These are phyloP conservation scores for Ploettnerulaceae sp. DNA, from an alignment of 2,329 filamentous ascomycete species.

Conservation along the genomic window DNA sequence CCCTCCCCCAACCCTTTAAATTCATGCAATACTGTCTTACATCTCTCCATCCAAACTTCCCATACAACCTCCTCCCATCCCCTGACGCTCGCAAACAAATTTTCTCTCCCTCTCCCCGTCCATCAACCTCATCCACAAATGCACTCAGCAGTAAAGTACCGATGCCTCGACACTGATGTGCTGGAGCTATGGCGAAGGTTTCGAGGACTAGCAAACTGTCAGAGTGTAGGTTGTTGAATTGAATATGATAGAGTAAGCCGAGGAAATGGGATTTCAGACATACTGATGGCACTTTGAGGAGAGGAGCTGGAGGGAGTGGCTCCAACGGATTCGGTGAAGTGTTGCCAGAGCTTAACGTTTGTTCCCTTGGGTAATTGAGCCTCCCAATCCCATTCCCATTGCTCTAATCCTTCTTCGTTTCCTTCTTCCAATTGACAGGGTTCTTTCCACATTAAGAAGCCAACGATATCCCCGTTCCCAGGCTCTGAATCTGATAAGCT, in stretches of 20 bases:
- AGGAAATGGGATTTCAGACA: neutral
- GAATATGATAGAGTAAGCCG: neutral
- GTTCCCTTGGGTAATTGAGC: neutral
- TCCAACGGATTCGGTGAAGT: neutral
- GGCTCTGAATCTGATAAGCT: neutral
- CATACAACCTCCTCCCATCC: conserved; percentile 9
- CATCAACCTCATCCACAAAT: neutral
- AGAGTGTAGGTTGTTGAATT: neutral
- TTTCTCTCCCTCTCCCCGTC: neutral
- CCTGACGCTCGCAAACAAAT: neutral
- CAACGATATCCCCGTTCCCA: conserved; percentile 1
- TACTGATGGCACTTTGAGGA: neutral
- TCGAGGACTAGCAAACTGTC: neutral
- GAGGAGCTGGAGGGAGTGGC: neutral
- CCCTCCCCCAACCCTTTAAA: conserved; percentile 5
- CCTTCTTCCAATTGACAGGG: neutral
- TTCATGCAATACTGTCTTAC: conserved; percentile 2
- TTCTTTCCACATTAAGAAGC: conserved; percentile 8
- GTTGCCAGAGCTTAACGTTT: neutral
- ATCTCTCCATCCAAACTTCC: conserved; percentile 7
- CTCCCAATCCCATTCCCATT: conserved; percentile 3
- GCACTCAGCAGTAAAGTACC: neutral
- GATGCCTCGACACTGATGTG: conserved; percentile 5
- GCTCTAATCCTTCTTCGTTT: neutral
- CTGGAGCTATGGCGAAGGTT: neutral